These are phyloP conservation scores for Solanum bulbocastanum DNA, from an alignment of 257 asterid genomes.

Conservation along the genomic window DNA sequence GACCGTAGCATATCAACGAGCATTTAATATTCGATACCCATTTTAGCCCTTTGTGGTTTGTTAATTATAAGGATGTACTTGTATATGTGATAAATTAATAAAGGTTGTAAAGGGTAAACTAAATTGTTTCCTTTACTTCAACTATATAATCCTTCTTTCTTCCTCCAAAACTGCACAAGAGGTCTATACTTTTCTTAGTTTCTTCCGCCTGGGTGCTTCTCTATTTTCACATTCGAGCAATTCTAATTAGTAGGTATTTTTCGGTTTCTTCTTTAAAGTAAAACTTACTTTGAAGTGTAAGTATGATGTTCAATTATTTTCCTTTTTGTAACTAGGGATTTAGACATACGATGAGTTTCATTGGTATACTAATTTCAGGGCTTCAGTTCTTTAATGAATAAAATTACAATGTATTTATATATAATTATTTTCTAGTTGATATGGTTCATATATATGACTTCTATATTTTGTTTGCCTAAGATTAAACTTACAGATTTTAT, in stretches of 20 bases:
- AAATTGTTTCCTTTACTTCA: background rate
- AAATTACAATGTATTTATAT: background rate
- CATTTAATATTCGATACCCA: background rate
- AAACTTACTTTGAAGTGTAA: background rate
- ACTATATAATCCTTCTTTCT: background rate
- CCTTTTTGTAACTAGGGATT: background rate
- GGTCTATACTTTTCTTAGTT: background rate
- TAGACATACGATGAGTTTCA: background rate
- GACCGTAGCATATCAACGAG: background rate
- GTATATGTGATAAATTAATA: background rate
- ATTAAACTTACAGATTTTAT: background rate
- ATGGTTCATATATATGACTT: background rate
- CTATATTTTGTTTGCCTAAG: background rate
- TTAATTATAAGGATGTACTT: background rate
- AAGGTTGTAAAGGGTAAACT: background rate
- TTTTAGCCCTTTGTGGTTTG: background rate
- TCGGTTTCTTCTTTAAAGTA: background rate
- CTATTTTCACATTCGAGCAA: background rate
- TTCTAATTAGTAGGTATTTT: background rate
- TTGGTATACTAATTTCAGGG: background rate
- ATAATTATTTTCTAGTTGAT: background rate
- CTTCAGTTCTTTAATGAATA: background rate
- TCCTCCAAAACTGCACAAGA: background rate
- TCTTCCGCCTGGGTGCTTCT: background rate
- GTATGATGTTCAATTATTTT: background rate